These are phyloP conservation scores for Rhodomyrtus psidioides DNA, from an alignment of 441 rosid genomes.

Conservation along the genomic window DNA sequence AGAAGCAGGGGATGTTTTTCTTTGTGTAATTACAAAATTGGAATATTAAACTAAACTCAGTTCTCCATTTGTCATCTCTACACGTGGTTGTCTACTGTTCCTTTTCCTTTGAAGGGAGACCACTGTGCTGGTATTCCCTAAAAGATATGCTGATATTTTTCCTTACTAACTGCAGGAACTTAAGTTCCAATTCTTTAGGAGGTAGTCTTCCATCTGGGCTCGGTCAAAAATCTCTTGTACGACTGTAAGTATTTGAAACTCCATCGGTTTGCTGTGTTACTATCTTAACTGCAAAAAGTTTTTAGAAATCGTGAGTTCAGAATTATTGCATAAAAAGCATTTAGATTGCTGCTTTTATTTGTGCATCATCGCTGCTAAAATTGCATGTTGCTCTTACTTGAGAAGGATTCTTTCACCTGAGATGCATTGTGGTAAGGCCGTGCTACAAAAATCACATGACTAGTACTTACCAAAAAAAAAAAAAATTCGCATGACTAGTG, in stretches of 20 bases:
- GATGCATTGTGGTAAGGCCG: not conserved
- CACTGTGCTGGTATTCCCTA: not conserved
- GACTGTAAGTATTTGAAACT: slow-evolving; percentile 51
- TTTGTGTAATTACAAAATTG: not conserved
- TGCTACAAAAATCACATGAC: not conserved
- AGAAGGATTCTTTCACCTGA: not conserved
- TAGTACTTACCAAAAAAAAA: no score
- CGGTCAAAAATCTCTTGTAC: slow-evolving; percentile 67
- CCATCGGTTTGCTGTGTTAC: not conserved
- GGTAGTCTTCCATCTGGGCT: slow-evolving; percentile 70
- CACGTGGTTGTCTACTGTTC: not conserved
- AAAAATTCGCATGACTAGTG: not conserved
- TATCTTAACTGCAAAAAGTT: not conserved
- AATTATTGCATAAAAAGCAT: not conserved
- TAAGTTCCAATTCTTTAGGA: slow-evolving; percentile 72
- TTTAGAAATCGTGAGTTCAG: not conserved
- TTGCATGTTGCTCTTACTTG: not conserved
- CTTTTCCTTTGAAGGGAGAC: not conserved
- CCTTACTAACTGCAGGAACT: slow-evolving; percentile 39
- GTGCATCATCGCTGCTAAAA: not conserved
- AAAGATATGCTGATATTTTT: not conserved
- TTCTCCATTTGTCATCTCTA: not conserved
- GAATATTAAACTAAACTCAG: not conserved
- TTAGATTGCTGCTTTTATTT: not conserved
- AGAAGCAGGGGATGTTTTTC: not conserved